These are phyloP conservation scores for Aspergillus spinulosporus DNA, from an alignment of 2,329 filamentous ascomycete species.

Conservation along the genomic window DNA sequence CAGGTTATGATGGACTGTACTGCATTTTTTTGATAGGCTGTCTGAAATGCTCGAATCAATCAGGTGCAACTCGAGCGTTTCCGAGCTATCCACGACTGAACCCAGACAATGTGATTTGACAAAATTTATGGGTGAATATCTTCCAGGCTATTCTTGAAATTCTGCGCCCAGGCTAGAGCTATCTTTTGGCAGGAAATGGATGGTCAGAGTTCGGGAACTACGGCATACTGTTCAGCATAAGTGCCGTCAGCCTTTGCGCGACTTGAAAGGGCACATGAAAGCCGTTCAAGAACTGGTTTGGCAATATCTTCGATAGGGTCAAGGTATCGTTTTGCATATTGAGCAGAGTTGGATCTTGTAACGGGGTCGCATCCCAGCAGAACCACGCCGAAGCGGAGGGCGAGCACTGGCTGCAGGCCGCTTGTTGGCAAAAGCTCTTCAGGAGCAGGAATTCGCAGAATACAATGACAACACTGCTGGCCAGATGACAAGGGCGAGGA, in stretches of 20 bases:
- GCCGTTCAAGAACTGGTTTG: background rate
- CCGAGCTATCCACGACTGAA: background rate
- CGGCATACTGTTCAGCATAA: background rate
- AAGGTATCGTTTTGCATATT: background rate
- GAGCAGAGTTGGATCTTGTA: background rate
- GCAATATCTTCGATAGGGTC: background rate
- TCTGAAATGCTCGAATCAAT: background rate
- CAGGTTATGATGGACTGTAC: background rate
- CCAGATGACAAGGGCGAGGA: no score
- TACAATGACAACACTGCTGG: background rate
- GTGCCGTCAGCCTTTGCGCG: background rate
- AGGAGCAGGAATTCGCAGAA: background rate
- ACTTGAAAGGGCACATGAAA: background rate
- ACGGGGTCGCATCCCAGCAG: background rate
- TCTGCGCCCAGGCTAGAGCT: background rate
- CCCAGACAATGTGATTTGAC: background rate
- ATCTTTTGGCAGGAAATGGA: conserved; percentile 1
- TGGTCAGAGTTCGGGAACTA: background rate
- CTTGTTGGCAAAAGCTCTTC: conserved; percentile 1
- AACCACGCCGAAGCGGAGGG: background rate
- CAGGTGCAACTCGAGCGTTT: background rate
- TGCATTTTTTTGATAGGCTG: background rate
- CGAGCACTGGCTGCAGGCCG: background rate
- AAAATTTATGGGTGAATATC: background rate
- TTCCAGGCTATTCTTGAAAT: conserved; percentile 5